Evolutionary conservation across 345 rosid species (phyloP).

Genomic region (Rhizophora apiculata): DNA sequence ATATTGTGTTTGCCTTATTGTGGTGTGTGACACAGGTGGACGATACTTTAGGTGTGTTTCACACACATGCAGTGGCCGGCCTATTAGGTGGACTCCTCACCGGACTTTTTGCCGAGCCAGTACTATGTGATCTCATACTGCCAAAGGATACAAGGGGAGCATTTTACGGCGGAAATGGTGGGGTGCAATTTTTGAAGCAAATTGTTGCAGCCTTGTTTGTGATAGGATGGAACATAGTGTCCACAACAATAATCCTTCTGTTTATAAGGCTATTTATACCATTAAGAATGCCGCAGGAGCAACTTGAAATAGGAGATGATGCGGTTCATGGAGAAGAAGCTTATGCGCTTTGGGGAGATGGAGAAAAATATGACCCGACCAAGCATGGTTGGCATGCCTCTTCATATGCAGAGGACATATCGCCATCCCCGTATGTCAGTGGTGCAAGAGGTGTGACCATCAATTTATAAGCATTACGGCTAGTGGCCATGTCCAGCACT

Average conservation of each 20-base stretch:
- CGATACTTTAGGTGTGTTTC: slow-evolving; percentile 84
- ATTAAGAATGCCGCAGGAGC: slow-evolving; percentile 74
- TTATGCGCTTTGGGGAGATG: slow-evolving; percentile 96
- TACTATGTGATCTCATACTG: slow-evolving; percentile 43
- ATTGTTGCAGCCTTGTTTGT: slow-evolving; percentile 67
- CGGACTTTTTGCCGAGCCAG: slow-evolving; percentile 81
- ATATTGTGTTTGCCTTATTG: no score
- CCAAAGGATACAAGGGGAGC: slow-evolving; percentile 59
- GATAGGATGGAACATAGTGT: slow-evolving; percentile 58
- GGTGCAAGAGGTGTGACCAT: slow-evolving; percentile 80
- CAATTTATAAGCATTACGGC: slow-evolving; percentile 35
- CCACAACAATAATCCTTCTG: slow-evolving; percentile 60
- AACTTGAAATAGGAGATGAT: slow-evolving; percentile 77
- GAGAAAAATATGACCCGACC: slow-evolving; percentile 76
- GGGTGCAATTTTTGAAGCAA: slow-evolving; percentile 66
- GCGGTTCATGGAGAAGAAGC: slow-evolving; percentile 98
- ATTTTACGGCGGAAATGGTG: slow-evolving; percentile 71
- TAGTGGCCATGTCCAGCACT: no score
- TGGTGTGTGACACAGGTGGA: slow-evolving; percentile 43
- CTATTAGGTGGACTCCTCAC: slow-evolving; percentile 72
- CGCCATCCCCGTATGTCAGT: slow-evolving; percentile 45
- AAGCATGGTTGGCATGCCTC: slow-evolving; percentile 40
- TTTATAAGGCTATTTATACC: slow-evolving; percentile 61
- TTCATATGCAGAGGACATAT: slow-evolving; percentile 31
- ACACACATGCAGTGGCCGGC: slow-evolving; percentile 96